phyloP scores from a whole-genome alignment of 192 early-diverging fungal genomes.

The Dispira simplex region DNA sequence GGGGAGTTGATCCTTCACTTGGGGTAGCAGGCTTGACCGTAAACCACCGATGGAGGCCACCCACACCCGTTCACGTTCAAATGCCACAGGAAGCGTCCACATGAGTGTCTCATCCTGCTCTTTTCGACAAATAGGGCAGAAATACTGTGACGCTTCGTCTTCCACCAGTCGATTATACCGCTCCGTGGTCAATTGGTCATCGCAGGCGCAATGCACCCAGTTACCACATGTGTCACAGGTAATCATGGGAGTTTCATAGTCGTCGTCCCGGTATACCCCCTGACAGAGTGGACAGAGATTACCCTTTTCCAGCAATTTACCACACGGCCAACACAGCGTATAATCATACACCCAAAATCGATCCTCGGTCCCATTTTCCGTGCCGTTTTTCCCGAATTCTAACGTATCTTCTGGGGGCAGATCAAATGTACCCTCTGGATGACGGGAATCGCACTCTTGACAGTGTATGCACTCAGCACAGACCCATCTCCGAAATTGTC shows the following conservation, averaged over 20 bases:
- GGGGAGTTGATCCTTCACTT: neutral
- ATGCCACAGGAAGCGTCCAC: slow-evolving; percentile 7
- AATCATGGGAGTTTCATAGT: slow-evolving; percentile 39
- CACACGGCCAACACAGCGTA: slow-evolving; percentile 32
- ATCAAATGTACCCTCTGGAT: neutral
- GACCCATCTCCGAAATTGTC: slow-evolving; percentile 18
- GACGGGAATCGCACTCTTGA: slow-evolving; percentile 20
- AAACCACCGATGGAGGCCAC: neutral
- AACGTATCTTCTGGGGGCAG: neutral
- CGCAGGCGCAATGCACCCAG: slow-evolving; percentile 44
- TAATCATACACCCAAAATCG: slow-evolving; percentile 31
- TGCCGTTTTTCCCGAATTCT: no score
- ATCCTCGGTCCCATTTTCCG: neutral
- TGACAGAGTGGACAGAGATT: slow-evolving; percentile 39
- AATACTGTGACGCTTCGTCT: slow-evolving; percentile 35
- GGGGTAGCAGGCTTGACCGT: neutral
- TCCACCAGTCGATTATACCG: slow-evolving; percentile 41
- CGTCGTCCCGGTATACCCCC: slow-evolving; percentile 27
- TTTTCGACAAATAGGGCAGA: slow-evolving; percentile 31
- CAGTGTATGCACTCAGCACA: slow-evolving; percentile 24
- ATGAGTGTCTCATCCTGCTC: slow-evolving; percentile 2
- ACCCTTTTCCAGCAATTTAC: slow-evolving; percentile 27
- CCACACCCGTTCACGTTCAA: slow-evolving; percentile 9
- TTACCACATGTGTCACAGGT: slow-evolving; percentile 39
- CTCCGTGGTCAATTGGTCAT: slow-evolving; percentile 22